phyloP scores from a whole-genome alignment of 306 rosid species.

The Pterocarpus santalinus region DNA sequence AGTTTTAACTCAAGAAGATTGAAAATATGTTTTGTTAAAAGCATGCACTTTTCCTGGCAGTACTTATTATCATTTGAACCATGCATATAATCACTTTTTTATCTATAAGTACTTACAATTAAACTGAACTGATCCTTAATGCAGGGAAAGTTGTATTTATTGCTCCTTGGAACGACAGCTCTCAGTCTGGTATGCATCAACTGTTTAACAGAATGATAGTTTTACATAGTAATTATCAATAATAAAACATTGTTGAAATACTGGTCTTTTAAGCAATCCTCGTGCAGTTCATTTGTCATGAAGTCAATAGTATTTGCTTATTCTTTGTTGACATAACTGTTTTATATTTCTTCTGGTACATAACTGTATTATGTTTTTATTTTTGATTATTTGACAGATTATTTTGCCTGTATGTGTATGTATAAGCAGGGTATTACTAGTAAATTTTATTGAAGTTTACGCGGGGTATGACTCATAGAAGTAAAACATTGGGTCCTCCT shows the following conservation, averaged over 20 bases:
- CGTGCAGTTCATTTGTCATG: slow-evolving; percentile 23
- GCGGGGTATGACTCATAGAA: not conserved
- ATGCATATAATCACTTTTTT: slow-evolving; percentile 1
- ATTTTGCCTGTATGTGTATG: slow-evolving; percentile 15
- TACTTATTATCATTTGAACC: too few species aligned
- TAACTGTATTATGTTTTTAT: not conserved
- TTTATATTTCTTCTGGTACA: not conserved
- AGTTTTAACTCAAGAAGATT: slow-evolving; percentile 15
- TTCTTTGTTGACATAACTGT: slow-evolving; percentile 16
- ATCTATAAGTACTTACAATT: slow-evolving; percentile 16
- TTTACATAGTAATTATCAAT: slow-evolving; percentile 24
- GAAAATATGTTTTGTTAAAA: slow-evolving; percentile 12
- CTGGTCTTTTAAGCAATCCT: slow-evolving; percentile 28
- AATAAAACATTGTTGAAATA: slow-evolving; percentile 21
- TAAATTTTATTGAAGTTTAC: slow-evolving; percentile 30
- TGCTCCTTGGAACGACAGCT: slow-evolving; percentile 96
- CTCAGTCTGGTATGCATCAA: slow-evolving; percentile 85
- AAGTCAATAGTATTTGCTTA: slow-evolving; percentile 25
- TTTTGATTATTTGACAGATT: slow-evolving; percentile 1
- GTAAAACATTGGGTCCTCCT: slow-evolving; percentile 28
- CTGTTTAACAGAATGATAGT: slow-evolving; percentile 19
- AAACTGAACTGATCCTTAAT: slow-evolving; percentile 43
- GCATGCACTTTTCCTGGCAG: not conserved
- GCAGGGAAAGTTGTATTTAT: slow-evolving; percentile 91
- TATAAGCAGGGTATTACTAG: slow-evolving; percentile 29